phyloP scores from a whole-genome alignment of 331 rosid genomes.

The Acacia concinna region DNA sequence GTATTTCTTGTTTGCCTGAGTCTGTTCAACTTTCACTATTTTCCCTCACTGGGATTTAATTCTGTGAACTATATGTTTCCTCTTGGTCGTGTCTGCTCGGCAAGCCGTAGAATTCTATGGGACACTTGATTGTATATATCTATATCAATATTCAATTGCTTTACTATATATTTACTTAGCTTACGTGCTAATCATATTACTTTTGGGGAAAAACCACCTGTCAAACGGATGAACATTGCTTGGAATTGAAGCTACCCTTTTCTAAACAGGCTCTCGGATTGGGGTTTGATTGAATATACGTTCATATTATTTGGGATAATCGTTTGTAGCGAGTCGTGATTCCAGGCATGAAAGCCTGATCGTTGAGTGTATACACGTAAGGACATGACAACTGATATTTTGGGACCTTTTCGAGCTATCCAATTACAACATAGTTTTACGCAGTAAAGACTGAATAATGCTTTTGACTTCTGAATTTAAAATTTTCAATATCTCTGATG shows the following conservation, averaged over 20 bases:
- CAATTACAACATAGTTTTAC: neutral
- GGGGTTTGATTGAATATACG: neutral
- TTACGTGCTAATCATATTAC: neutral
- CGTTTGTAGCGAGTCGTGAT: neutral
- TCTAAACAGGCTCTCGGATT: neutral
- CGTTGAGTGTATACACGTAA: neutral
- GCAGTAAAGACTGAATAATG: neutral
- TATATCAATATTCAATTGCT: neutral
- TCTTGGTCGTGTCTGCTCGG: neutral
- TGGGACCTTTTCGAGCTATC: neutral
- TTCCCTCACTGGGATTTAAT: neutral
- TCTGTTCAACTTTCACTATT: neutral
- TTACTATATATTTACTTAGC: neutral
- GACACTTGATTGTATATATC: neutral
- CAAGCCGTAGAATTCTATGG: neutral
- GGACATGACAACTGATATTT: neutral
- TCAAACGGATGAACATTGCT: neutral
- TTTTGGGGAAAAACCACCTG: neutral
- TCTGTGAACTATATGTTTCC: neutral
- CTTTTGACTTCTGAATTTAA: neutral
- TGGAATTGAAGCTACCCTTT: neutral
- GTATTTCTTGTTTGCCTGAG: neutral
- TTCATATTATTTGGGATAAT: neutral
- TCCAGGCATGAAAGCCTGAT: neutral
- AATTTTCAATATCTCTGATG: neutral